Evolutionary conservation across 768 basidiomycete genomes (phyloP).

Genomic region (Tulasnella sp.): DNA sequence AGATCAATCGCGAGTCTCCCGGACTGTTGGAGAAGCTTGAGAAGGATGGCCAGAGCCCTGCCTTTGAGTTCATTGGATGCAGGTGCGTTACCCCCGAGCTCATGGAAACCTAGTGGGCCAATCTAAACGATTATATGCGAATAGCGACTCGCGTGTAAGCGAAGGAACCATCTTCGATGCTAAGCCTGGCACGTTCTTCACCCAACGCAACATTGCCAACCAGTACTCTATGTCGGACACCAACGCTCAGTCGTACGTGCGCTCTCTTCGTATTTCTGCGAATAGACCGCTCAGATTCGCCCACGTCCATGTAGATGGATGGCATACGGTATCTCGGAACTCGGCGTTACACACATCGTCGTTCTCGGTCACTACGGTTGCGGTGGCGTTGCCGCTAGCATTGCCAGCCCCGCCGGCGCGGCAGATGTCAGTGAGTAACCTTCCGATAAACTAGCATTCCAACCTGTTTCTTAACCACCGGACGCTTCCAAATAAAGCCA

Average conservation of each 20-base stretch:
- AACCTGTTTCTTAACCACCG: neutral
- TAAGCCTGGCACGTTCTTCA: constrained; percentile 30
- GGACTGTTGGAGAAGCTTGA: constrained; percentile 15
- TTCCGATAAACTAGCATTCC: neutral
- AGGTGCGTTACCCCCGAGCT: neutral
- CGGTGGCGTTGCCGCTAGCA: constrained; percentile 29
- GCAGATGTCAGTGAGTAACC: neutral
- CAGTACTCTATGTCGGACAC: neutral
- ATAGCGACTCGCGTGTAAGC: constrained; percentile 19
- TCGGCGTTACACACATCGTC: constrained; percentile 29
- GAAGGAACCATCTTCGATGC: constrained; percentile 29
- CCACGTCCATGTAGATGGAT: neutral
- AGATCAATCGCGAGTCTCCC: constrained; percentile 9
- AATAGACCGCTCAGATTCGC: neutral
- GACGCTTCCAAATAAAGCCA: neutral
- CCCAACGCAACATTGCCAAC: constrained; percentile 29
- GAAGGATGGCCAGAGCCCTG: constrained; percentile 26
- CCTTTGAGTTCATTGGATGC: constrained; percentile 22
- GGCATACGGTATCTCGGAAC: constrained; percentile 13
- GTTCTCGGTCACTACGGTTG: constrained; percentile 31
- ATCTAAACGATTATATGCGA: neutral
- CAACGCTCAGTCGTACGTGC: neutral
- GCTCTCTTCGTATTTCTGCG: neutral
- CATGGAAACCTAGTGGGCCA: neutral
- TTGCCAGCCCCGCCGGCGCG: constrained; percentile 15